Base-by-base conservation (phyloP, 768 basidiomycete species). In the Lentinula sp. region DNA sequence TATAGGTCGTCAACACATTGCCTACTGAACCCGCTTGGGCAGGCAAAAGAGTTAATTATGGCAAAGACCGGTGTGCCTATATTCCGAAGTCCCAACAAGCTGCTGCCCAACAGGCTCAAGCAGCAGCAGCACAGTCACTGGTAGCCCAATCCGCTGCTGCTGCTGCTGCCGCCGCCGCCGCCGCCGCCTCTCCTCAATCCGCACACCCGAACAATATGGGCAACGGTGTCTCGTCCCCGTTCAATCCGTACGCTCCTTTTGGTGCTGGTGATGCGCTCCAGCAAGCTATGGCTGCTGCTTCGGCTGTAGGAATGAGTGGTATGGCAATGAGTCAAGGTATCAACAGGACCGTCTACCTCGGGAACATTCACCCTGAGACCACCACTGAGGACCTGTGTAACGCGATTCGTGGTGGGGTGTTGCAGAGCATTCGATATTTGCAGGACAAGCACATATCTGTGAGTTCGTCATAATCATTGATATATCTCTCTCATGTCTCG, bases 61-160 rank as follows among this genome's bases (percentile, higher is more conserved):
- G 96, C 69, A 99, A 99, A 74, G 97, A 99, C 71, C 92, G 96
- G 59, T 98, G 96, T 65, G 95, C 95, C 10, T 98, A 97, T 71
- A 90, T 98, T 28, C 97, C 97, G 66, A 98, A 93, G 77, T 95
- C 90, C 39, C 95, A 90, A 74, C 95, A 90, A 76, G 93, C 85
- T 0, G 91, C 90, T 9, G 91, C 91, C 2, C 90, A 91, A 66
- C 89, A 90, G 54, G 91, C 91, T 6, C 91, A 93, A 68, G 90
- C 88, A 28, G 91, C 88, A n/a, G 91, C 90, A 4, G 90, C 90
- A 0, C 90, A 92, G 70, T 88, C 76, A 12, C 76, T 83, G 12
- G 81, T 84, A 6, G 79, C 79, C 1, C 81, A 83, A 20, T 80
- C 80, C 16, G 78, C 79, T 0, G 77, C 72, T 3, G 70, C 79